These are phyloP conservation scores for Alternaria sp. DNA, from an alignment of 2,329 filamentous ascomycete genomes.

Conservation along the genomic window DNA sequence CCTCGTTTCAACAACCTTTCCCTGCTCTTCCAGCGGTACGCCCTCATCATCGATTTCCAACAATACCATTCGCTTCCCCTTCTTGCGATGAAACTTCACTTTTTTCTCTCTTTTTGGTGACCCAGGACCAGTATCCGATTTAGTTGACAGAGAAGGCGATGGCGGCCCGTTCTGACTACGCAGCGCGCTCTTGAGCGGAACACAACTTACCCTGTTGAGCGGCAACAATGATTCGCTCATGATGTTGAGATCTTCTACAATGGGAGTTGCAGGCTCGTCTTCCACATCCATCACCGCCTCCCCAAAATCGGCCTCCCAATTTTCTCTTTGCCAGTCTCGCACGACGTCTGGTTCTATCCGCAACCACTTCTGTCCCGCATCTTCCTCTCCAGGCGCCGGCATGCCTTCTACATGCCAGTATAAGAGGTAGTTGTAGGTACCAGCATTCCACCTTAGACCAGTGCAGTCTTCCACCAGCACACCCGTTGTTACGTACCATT, in stretches of 20 bases:
- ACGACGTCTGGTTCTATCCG: background rate
- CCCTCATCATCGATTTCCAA: background rate
- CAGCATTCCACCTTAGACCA: constrained; percentile 4
- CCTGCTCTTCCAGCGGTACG: background rate
- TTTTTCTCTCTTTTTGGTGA: background rate
- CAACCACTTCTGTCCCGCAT: background rate
- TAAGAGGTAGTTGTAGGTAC: background rate
- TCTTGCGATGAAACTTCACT: background rate
- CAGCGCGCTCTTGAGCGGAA: background rate
- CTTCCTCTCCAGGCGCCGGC: background rate
- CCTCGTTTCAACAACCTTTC: background rate
- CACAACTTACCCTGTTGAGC: background rate
- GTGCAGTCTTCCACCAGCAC: background rate
- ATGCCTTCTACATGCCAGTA: constrained; percentile 6
- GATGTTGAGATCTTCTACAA: background rate
- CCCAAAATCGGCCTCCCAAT: background rate
- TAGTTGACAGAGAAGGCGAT: background rate
- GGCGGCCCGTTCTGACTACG: background rate
- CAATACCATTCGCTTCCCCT: background rate
- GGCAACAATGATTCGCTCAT: background rate
- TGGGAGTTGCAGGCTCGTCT: background rate
- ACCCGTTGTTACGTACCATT: constrained; percentile 9
- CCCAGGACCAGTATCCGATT: background rate
- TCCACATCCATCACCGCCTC: background rate
- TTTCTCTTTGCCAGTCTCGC: background rate